A percentile compares a stretch with the other conserved stretches of the same genome.
Evolutionary conservation across 1,139 yeast species (phyloP).

Genomic region (Candida sanyaensis): DNA sequence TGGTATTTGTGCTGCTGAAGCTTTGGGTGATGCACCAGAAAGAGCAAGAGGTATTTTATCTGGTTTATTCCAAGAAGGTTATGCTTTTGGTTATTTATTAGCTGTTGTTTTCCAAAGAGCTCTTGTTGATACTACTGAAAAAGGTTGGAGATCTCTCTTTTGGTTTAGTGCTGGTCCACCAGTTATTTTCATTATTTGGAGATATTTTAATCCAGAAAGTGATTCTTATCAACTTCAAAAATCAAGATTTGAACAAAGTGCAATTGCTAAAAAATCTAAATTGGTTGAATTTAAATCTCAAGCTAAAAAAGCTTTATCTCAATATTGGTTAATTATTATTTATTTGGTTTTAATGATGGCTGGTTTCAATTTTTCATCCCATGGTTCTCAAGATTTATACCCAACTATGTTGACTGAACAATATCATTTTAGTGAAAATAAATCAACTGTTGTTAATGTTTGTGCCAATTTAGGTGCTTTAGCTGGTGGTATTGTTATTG

Average conservation of each 20-base stretch:
- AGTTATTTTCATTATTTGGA: constrained; percentile 37
- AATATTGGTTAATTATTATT: constrained; percentile 41
- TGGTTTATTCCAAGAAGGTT: constrained; percentile 43
- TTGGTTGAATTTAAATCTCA: constrained; percentile 17
- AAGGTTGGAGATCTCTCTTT: constrained; percentile 43
- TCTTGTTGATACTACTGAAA: constrained; percentile 30
- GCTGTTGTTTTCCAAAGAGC: constrained; percentile 47
- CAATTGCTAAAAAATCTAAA: constrained; percentile 14
- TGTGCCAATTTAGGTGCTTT: constrained; percentile 43
- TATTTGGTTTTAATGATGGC: constrained; percentile 42
- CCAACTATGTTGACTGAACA: constrained; percentile 37
- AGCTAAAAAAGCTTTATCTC: constrained; percentile 29
- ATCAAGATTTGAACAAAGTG: constrained; percentile 20
- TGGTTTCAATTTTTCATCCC: constrained; percentile 45
- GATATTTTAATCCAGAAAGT: constrained; percentile 40
- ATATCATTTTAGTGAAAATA: constrained; percentile 26
- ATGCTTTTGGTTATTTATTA: constrained; percentile 44
- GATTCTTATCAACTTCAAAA: constrained; percentile 31
- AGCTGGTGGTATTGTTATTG: constrained; percentile 36
- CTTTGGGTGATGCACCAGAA: constrained; percentile 39
- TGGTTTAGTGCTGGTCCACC: constrained; percentile 49
- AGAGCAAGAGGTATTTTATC: constrained; percentile 42
- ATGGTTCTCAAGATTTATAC: constrained; percentile 43
- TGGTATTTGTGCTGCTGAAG: constrained; percentile 41
- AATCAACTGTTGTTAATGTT: constrained; percentile 37